These are phyloP conservation scores for Leishmania tropica DNA, from an alignment of 208 protist genomes.

Conservation along the genomic window DNA sequence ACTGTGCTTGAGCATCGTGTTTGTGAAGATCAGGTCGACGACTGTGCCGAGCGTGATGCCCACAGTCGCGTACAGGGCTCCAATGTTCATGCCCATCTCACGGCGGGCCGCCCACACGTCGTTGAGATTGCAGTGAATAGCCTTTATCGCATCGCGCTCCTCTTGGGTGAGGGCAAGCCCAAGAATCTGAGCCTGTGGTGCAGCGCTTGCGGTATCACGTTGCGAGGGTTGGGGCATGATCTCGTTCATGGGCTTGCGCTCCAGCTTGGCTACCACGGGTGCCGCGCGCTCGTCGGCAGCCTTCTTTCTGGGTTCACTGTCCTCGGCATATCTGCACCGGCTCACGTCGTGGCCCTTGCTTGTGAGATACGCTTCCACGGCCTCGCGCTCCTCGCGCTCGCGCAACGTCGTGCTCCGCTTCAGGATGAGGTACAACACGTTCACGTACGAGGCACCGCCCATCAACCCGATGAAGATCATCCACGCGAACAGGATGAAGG, in stretches of 20 bases:
- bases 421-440: slow-evolving; percentile 91
- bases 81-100: slow-evolving; percentile 88
- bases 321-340: neutral
- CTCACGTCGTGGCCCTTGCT: neutral
- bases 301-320: neutral
- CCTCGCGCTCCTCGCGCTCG: slow-evolving; percentile 33
- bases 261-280: neutral
- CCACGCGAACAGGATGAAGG: slow-evolving; percentile 79
- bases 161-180: slow-evolving; percentile 8
- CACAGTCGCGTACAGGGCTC: slow-evolving; percentile 73
- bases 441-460: slow-evolving; percentile 92
- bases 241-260: neutral
- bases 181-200: neutral
- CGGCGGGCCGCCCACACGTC: slow-evolving; percentile 59
- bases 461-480: slow-evolving; percentile 93
- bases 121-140: slow-evolving; percentile 24
- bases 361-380: slow-evolving; percentile 3
- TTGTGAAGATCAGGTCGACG: slow-evolving; percentile 78
- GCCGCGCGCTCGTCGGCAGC: neutral
- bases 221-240: too few relatives aligned
- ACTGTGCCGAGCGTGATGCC: slow-evolving; percentile 78
- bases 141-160: slow-evolving; percentile 31
- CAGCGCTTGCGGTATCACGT: neutral
- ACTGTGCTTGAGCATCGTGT: slow-evolving; percentile 45
- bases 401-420: slow-evolving; percentile 37